Base-by-base conservation (phyloP, 768 basidiomycete species). In the Mycena polygramma region DNA sequence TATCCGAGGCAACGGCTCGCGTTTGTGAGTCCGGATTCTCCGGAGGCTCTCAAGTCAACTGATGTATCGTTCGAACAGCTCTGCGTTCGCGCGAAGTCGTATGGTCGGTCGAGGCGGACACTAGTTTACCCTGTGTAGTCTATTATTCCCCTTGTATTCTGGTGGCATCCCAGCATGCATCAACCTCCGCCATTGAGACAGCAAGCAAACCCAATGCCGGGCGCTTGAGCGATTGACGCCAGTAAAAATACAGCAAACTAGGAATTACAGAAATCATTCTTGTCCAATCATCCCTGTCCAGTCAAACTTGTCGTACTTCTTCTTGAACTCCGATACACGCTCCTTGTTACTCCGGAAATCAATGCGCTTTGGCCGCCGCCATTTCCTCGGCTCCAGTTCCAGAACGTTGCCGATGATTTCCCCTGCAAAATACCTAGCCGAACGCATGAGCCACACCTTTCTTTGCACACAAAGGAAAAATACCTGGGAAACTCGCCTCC, bases 371-470 rank as follows among this genome's bases (percentile, higher is more conserved):
- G 97, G 96, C 73, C 91, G 86, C 62, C 93, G 83, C 97, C 97
- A 99, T 73, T 86, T 86, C 64, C 95, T 83, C 2, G 97, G 90
- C 77, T 97, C 96, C 46, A 98, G 77, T 15, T 95, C 96, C 57
- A 99, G 83, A 65, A 98, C 78, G 74, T 95, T 96, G 10, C 97
- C 97, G 71, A 99, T 91, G 74, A 98, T 97, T 80, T 99, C 97
- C 20, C 89, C 91, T 0, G 96, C 97, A 78, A 99, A 99, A 78
- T 94, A 98, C 69, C 96, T 97, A 72, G 22, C 26, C 62, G 30
- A 58, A 35, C 14, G 58, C 19, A 22, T 57, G 57, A 43, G 76
- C 48, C 65, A 63, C 26, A 30, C 24, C 63, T 17, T 20, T 26
- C 11, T 35, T 30, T 30, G 39, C 15, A 41, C 48, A 9, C 52